A percentile compares a stretch with the other conserved stretches of the same genome.
Evolutionary conservation across 495 filamentous ascomycete species (phyloP).

Genomic region (Lasiosphaeria hispida): DNA sequence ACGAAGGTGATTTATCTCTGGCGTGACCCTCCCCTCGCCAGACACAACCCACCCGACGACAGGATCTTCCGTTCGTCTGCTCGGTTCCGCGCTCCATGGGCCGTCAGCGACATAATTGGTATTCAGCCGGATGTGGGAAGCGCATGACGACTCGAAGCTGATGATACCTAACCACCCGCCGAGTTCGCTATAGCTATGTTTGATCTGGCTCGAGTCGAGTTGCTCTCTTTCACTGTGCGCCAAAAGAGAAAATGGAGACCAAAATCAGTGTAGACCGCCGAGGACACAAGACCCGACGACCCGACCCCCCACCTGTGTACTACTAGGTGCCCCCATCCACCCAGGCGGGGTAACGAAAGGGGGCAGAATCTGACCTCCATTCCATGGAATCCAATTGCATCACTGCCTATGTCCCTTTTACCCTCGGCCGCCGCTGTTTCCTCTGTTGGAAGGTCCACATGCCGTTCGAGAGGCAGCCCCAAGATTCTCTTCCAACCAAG

Average conservation of each 20-base stretch:
- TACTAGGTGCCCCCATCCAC: too few species aligned
- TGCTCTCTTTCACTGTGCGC: not conserved
- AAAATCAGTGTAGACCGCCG: too few species aligned
- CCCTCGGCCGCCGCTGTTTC: slow-evolving; percentile 5
- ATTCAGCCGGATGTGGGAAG: slow-evolving; percentile 24
- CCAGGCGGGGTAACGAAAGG: slow-evolving; percentile 10
- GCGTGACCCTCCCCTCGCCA: slow-evolving; percentile 3
- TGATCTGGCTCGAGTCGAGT: not conserved
- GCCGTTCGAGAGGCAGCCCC: not conserved
- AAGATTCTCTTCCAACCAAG: not conserved
- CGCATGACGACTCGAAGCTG: slow-evolving; percentile 17
- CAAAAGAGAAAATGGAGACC: too few species aligned
- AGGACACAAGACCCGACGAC: not conserved
- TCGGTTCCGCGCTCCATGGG: slow-evolving; percentile 5
- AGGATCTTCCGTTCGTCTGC: slow-evolving; percentile 16
- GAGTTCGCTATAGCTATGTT: slow-evolving; percentile 5
- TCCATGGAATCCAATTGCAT: not conserved
- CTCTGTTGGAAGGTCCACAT: not conserved
- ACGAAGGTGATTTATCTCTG: slow-evolving; percentile 22
- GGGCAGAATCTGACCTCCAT: slow-evolving; percentile 10
- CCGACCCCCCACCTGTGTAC: not conserved
- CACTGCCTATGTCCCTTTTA: not conserved
- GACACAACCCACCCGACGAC: slow-evolving; percentile 2
- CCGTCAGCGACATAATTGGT: slow-evolving; percentile 3
- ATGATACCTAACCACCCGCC: slow-evolving; percentile 15